Base-by-base conservation (phyloP, 768 basidiomycete genomes). In the Thelephora aurantiotincta region DNA sequence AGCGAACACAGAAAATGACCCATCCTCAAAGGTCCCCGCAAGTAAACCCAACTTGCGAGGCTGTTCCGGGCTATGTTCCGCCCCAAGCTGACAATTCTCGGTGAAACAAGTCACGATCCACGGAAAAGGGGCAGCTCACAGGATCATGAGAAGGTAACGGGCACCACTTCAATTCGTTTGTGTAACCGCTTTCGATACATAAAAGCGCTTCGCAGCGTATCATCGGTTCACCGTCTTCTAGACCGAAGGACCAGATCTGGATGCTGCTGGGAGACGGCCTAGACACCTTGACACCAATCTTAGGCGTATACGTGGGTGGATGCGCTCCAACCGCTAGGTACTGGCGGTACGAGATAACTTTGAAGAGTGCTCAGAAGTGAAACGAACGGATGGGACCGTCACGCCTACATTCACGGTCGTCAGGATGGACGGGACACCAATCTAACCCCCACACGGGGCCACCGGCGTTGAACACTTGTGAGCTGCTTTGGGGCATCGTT, bases 391-490 rank as follows among this genome's bases (percentile, higher is more conserved):
- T n/a, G 35, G 33, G 13, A 7, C 13, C 13, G 14, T 6, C 22
- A 43, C 45, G 58, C 70, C 54, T 55, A 85, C 85, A 58, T 43
- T 64, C 52, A 35, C 77, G 70, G 44, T 80, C 78, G 33, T 71
- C 65, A 18, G 68, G 62, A 51, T 82, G 72, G 19, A 81, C 77
- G 2, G 96, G 94, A 60, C 91, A 92, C 93, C 93, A 98, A 53
- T 93, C 90, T 33, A 94, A 57, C 2, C 80, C 88, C 80, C 85
- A 89, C n/a, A 88, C 83, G 0, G 89, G 84, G 2, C 82, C 85
- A 5, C 96, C 96, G 0, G 86, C 82, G 51, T 82, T 87, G 62
- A 97, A 82, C 1, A 94, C 67, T 51, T 82, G 73, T 0, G 82
- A 71, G 23, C 70, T 67, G 53, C 75, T 79, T 35, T 71, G 73